These are phyloP conservation scores for Phialophora macrospora DNA, from an alignment of 2,329 filamentous ascomycete species.

Conservation along the genomic window DNA sequence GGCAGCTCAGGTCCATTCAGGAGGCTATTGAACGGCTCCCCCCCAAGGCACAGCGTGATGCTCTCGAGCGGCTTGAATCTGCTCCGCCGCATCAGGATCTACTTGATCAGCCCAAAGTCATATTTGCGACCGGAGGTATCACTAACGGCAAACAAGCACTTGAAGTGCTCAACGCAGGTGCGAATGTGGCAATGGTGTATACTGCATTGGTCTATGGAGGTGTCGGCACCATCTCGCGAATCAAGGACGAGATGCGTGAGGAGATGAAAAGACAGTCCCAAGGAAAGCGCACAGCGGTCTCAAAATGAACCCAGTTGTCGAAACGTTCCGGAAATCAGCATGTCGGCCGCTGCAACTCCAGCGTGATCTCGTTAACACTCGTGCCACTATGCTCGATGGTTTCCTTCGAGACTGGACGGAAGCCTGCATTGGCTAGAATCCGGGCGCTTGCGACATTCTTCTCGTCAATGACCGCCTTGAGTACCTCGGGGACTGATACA, in stretches of 20 bases:
- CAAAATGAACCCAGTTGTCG: conserved; percentile 8
- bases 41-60: conserved; percentile 27
- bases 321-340: neutral
- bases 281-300: conserved; percentile 18
- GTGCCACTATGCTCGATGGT: conserved; percentile 22
- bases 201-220: conserved; percentile 73
- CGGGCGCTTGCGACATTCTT: conserved; percentile 28
- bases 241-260: conserved; percentile 55
- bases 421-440: conserved; percentile 31
- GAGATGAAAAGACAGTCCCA: conserved; percentile 40
- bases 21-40: conserved; percentile 32
- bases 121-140: conserved; percentile 94
- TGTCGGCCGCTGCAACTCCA: conserved; percentile 18
- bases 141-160: conserved; percentile 84
- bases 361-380: conserved; percentile 17
- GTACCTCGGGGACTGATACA: conserved; percentile 16
- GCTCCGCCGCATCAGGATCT: conserved; percentile 14
- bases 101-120: conserved; percentile 64
- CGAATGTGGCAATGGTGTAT: conserved; percentile 89
- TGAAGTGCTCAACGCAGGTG: conserved; percentile 82
- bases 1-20: conserved; percentile 28
- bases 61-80: conserved; percentile 24
- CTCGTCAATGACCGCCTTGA: conserved; percentile 24
- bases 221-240: conserved; percentile 62
- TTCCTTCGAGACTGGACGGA: conserved; percentile 16